phyloP scores from a whole-genome alignment of 768 basidiomycete genomes.

The Leccinum rimulosum region DNA sequence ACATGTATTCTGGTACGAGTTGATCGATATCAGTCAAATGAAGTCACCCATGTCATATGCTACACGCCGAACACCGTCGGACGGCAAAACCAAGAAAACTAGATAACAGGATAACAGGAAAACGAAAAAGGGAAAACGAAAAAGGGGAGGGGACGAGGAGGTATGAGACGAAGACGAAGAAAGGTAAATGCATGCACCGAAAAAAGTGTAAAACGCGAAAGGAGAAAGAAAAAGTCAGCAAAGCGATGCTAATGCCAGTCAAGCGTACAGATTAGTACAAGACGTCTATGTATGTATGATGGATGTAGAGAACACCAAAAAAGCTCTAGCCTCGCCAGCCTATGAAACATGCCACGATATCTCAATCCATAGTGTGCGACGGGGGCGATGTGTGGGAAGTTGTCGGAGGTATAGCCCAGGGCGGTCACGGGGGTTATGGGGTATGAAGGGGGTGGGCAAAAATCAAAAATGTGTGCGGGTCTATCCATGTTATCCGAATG shows the following conservation, averaged over 20 bases:
- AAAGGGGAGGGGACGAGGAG: not conserved
- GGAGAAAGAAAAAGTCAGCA: not conserved
- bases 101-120: not conserved
- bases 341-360: slow-evolving; percentile 6
- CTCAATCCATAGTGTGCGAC: not conserved
- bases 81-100: not conserved
- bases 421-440: not conserved
- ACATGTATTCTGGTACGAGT: no score
- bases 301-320: not conserved
- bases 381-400: slow-evolving; percentile 1
- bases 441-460: not conserved
- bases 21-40: not conserved
- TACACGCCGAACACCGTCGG: not conserved
- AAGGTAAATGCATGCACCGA: not conserved
- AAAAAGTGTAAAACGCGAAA: not conserved
- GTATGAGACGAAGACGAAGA: not conserved
- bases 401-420: not conserved
- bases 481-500: not conserved
- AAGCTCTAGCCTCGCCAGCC: slow-evolving; percentile 1
- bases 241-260: not conserved
- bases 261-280: slow-evolving; percentile 11
- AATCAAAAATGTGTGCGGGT: not conserved
- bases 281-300: not conserved
- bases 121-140: not conserved
- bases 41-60: not conserved